These are phyloP conservation scores for Porcisia hertigi DNA, from an alignment of 208 protist species.

Conservation along the genomic window DNA sequence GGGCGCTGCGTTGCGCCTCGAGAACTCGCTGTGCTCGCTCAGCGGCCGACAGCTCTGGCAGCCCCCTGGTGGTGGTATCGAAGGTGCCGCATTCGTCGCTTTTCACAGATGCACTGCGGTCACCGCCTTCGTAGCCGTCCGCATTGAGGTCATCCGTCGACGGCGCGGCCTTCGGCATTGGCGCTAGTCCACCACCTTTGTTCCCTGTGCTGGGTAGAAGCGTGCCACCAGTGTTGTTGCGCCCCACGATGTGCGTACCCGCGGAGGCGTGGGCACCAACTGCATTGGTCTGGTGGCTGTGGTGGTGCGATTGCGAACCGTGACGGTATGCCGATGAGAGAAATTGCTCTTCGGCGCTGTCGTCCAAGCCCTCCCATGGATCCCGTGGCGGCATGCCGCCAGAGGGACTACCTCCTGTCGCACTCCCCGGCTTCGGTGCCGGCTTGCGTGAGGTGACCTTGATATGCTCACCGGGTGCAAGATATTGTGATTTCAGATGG, in stretches of 20 bases:
- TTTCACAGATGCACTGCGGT: conserved; percentile 1
- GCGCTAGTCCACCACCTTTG: not conserved
- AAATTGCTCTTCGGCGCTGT: not conserved
- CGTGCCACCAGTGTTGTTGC: conserved; percentile 10
- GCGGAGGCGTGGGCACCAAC: conserved; percentile 15
- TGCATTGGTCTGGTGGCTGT: not conserved
- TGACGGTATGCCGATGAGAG: not conserved
- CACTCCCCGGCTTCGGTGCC: not conserved
- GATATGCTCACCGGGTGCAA: conserved; percentile 26
- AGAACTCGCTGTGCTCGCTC: conserved; percentile 51
- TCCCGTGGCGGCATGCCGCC: conserved; percentile 16
- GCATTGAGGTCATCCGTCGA: not conserved
- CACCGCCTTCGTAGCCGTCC: not conserved
- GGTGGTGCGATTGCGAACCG: not conserved
- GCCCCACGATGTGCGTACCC: not conserved
- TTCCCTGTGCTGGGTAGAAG: not conserved
- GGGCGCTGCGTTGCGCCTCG: conserved; percentile 45
- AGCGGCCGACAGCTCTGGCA: conserved; percentile 37
- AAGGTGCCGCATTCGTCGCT: not conserved
- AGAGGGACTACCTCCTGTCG: not conserved
- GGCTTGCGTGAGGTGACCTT: conserved; percentile 31
- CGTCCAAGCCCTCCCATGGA: conserved; percentile 26
- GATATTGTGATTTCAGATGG: conserved; percentile 16
- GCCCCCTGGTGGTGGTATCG: conserved; percentile 6
- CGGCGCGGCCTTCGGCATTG: not conserved